phyloP scores from a whole-genome alignment of 495 filamentous ascomycete species.

The Xylaria curta region DNA sequence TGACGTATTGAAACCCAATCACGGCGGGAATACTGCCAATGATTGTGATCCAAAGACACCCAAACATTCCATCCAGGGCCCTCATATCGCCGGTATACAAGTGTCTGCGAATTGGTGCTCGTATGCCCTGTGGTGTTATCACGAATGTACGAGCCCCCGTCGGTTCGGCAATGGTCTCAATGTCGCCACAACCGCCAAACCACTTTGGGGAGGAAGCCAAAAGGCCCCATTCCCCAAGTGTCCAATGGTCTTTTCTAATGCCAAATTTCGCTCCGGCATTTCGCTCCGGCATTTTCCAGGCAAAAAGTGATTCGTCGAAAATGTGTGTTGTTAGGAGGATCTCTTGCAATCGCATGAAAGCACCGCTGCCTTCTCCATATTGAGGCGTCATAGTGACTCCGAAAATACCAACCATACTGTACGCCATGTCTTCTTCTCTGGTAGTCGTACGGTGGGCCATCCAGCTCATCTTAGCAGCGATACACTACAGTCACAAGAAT shows the following conservation, averaged over 20 bases:
- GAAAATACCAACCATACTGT: constrained; percentile 43
- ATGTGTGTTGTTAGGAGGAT: background rate
- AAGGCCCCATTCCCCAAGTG: constrained; percentile 6
- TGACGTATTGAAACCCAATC: constrained; percentile 5
- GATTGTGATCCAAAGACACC: background rate
- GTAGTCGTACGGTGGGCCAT: constrained; percentile 30
- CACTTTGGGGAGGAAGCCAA: background rate
- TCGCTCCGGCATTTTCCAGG: constrained; percentile 3
- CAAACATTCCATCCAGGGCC: background rate
- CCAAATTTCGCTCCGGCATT: background rate
- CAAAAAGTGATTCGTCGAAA: constrained; percentile 13
- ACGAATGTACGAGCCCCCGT: background rate
- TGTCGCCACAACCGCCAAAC: constrained; percentile 4
- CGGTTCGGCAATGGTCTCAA: background rate
- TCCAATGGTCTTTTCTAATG: no score
- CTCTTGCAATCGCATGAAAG: constrained; percentile 7
- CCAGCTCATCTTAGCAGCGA: constrained; percentile 37
- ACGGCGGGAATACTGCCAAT: background rate
- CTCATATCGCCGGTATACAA: background rate
- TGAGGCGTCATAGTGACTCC: constrained; percentile 34
- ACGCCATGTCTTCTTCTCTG: constrained; percentile 36
- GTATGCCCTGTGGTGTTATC: background rate
- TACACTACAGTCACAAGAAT: constrained; percentile 22
- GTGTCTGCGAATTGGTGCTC: constrained; percentile 6
- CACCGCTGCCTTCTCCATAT: constrained; percentile 18